Evolutionary conservation across 352 stramenopile species (phyloP).

Genomic region (Pythium guiyangense): DNA sequence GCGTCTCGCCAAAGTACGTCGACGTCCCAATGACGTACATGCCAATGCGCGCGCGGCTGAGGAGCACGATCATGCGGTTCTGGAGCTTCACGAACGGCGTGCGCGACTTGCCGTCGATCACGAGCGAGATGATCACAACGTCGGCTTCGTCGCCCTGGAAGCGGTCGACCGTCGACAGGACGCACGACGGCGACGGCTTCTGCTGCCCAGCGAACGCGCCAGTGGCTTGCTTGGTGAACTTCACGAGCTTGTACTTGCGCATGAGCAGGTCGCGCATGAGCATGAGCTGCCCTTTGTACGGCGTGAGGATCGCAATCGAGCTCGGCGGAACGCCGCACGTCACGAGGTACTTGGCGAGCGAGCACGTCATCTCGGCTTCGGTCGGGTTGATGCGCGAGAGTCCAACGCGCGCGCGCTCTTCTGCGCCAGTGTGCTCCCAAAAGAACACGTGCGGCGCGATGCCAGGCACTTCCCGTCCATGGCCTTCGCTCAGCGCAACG

Average conservation of each 20-base stretch:
- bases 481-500: constrained; percentile 24
- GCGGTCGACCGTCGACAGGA: constrained; percentile 83
- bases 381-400: constrained; percentile 69
- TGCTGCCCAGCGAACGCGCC: constrained; percentile 16
- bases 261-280: constrained; percentile 75
- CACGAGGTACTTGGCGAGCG: constrained; percentile 74
- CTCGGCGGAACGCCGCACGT: constrained; percentile 61
- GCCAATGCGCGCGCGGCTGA: constrained; percentile 79
- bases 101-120: constrained; percentile 87
- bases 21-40: constrained; percentile 85
- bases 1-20: constrained; percentile 70
- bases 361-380: constrained; percentile 76
- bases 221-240: constrained; percentile 15
- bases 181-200: constrained; percentile 33
- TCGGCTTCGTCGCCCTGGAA: constrained; percentile 90
- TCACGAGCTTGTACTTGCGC: constrained; percentile 24
- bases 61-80: constrained; percentile 88
- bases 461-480: constrained; percentile 73
- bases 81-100: constrained; percentile 86
- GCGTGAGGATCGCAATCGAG: constrained; percentile 85
- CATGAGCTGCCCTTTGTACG: constrained; percentile 88
- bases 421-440: constrained; percentile 66
- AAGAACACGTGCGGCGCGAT: constrained; percentile 79
- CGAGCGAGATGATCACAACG: constrained; percentile 82
- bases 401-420: constrained; percentile 63